Evolutionary conservation across 208 protist species (phyloP), one percentile per base, ranked within the genome.

Genomic region (Porcisia deanei): DNA sequence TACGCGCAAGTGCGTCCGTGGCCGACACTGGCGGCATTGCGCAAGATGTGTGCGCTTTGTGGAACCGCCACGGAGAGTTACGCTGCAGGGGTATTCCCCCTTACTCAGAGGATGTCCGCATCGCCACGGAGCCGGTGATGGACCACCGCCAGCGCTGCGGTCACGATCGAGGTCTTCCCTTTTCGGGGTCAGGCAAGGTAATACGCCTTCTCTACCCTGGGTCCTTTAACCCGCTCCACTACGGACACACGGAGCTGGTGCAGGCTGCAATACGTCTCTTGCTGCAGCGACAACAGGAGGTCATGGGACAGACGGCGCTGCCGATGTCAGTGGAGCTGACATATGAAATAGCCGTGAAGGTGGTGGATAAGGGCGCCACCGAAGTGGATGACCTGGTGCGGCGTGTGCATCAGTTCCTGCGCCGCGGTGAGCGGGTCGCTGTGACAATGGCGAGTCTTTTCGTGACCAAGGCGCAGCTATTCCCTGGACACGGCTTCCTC

Each of bases 181-280:
- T 39, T 8, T 16, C 47, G 3, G 58, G 25, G n/a, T 45, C 49
- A 4, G 5, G 53, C n/a, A 63, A 43, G 5, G 76, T 57, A 6
- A 54, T 91, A 3, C 73, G 73, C 2, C 80, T 95, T 34, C 81
- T 95, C 53, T 94, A 89, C 80, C 88, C 91, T 8, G 91, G 91
- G 14, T 94, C 89, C 22, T 95, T 94, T 71, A 79, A 81, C 64
- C 91, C 91, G 5, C 74, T 95, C 60, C 91, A 95, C 75, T 94
- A 87, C 78, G 91, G 91, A 6, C 91, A 95, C 83, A 92, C 87
- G 4, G 88, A 93, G 79, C 82, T 95, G 14, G 88, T 78, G 12
- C 81, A 79, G 18, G 88, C 83, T 3, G 88, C 88, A 10, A 49
- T 55, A 6, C 68, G 67, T 37, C 79, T 89, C 60, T 22, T 83